These are phyloP conservation scores for Fusarium goolgardi DNA, from an alignment of 2,329 filamentous ascomycete genomes.

Conservation along the genomic window DNA sequence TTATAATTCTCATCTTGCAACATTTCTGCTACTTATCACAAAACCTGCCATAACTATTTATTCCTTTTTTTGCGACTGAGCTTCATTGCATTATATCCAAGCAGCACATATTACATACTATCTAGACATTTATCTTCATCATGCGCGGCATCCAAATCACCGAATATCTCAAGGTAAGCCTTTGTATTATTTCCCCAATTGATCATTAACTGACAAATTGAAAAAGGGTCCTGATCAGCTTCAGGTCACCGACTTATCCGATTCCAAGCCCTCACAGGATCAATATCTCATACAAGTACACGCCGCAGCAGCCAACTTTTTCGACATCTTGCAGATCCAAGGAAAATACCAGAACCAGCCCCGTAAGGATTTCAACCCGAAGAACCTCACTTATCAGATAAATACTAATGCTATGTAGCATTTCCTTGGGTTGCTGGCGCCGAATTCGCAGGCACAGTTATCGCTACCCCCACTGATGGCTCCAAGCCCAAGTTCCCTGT, in stretches of 20 bases:
- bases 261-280: conserved; percentile 75
- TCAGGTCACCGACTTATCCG: conserved; percentile 77
- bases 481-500: conserved; percentile 72
- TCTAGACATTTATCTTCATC: conserved; percentile 45
- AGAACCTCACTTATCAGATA: not conserved
- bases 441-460: conserved; percentile 85
- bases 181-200: not conserved
- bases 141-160: conserved; percentile 82
- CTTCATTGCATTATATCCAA: not conserved
- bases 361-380: conserved; percentile 54
- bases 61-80: not conserved
- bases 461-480: conserved; percentile 69
- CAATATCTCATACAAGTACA: conserved; percentile 91
- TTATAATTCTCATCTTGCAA: not conserved
- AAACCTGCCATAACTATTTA: not conserved
- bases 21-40: not conserved
- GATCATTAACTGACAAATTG: not conserved
- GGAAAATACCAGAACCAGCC: conserved; percentile 97
- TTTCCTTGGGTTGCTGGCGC: conserved; percentile 89
- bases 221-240: conserved; percentile 81
- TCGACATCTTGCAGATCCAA: conserved; percentile 93
- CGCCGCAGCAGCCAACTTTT: conserved; percentile 93
- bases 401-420: conserved; percentile 52
- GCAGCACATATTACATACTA: not conserved
- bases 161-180: conserved; percentile 76